A percentile compares a stretch with the other conserved stretches of the same genome.
Conservation (phyloP, 2,329 filamentous ascomycete species). For the Tolypocladium ophioglossoides region DNA sequence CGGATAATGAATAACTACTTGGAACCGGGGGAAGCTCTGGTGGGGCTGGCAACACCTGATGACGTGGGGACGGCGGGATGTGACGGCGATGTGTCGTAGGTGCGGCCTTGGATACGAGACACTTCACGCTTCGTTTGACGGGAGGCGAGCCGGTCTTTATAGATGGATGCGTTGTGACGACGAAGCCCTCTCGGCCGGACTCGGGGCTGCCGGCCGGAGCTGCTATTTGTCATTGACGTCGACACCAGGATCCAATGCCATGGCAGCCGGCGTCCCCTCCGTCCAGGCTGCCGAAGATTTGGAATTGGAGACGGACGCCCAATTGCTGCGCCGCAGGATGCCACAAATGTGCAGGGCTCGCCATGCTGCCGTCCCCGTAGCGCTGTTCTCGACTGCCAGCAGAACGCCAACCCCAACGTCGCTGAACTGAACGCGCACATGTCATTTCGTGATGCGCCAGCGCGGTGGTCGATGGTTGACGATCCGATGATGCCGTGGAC, state of each 20-base stretch:
- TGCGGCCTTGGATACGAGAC: too few relatives aligned
- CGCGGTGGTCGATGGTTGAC: not conserved
- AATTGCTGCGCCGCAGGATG: not conserved
- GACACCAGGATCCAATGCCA: not conserved
- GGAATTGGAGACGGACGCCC: not conserved
- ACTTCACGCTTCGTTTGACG: too few relatives aligned
- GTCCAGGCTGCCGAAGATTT: not conserved
- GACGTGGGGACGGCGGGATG: slow-evolving; percentile 10
- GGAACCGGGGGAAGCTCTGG: slow-evolving; percentile 9
- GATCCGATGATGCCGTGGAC: too few relatives aligned
- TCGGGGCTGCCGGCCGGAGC: not conserved
- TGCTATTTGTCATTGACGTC: not conserved
- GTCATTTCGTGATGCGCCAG: not conserved
- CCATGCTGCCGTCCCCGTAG: too few relatives aligned
- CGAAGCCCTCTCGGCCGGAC: not conserved
- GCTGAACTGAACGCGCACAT: not conserved
- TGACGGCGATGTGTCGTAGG: not conserved
- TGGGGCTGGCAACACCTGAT: slow-evolving; percentile 16
- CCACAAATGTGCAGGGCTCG: not conserved
- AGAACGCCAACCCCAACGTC: not conserved
- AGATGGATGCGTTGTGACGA: not conserved
- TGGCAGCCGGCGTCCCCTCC: not conserved
- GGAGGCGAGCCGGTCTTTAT: not conserved
- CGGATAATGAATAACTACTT: too few relatives aligned
- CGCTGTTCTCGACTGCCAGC: not conserved